Evolutionary conservation across 2,329 filamentous ascomycete species (phyloP).

Genomic region (Epicoccum nigrum): DNA sequence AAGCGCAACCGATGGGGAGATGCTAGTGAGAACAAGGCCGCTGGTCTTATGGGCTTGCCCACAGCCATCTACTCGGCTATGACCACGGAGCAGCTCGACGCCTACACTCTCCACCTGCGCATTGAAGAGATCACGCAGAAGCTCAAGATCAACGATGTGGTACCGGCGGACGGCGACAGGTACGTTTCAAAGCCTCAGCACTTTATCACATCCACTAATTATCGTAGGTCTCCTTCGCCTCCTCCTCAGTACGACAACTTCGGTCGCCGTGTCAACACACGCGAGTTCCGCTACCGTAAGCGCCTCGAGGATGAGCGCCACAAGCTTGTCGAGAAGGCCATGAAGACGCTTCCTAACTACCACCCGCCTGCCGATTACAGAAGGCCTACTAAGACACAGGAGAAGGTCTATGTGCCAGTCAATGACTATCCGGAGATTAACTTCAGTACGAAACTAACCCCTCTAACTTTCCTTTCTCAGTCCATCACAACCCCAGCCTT

Average conservation of each 20-base stretch:
- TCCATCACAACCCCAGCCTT: conserved; percentile 53
- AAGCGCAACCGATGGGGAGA: conserved; percentile 99
- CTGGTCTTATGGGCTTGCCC: conserved; percentile 94
- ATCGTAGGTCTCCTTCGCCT: conserved; percentile 84
- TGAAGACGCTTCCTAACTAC: conserved; percentile 99
- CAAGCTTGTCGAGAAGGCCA: conserved; percentile 97
- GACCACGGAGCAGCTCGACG: conserved; percentile 97
- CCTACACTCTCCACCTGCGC: conserved; percentile 92
- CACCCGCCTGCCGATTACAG: conserved; percentile 98
- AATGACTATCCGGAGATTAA: conserved; percentile 99
- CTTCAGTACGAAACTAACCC: conserved; percentile 99
- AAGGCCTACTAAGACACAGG: conserved; percentile 98
- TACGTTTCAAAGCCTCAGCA: conserved; percentile 55
- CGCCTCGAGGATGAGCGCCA: conserved; percentile 97
- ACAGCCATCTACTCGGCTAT: conserved; percentile 97
- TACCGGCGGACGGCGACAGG: conserved; percentile 95
- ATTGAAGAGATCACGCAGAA: conserved; percentile 99
- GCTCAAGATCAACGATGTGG: conserved; percentile 97
- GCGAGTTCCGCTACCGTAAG: conserved; percentile 98
- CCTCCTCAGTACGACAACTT: conserved; percentile 99
- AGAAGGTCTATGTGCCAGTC: conserved; percentile 99
- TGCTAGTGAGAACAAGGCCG: conserved; percentile 96
- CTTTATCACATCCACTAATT: background rate
- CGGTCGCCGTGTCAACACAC: conserved; percentile 97
- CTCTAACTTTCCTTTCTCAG: conserved; percentile 60